Evolutionary conservation across 106 monocot species (phyloP).

Genomic region (Amphibolis antarctica): DNA sequence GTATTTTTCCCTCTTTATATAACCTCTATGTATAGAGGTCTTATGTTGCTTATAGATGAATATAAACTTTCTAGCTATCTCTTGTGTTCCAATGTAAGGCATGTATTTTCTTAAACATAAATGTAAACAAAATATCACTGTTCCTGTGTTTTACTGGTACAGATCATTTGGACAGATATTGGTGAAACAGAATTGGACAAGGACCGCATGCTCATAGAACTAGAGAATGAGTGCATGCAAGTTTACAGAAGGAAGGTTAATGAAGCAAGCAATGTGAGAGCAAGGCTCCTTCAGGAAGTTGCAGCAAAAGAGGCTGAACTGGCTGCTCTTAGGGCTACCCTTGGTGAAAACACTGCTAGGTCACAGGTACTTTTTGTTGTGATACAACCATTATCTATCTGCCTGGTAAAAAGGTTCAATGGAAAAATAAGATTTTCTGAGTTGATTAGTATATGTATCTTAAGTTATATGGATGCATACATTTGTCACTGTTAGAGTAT

Average conservation of each 20-base stretch:
- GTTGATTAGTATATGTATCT: too few species aligned
- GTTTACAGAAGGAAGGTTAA: constrained; percentile 74
- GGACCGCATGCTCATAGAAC: constrained; percentile 41
- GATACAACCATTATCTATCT: too few species aligned
- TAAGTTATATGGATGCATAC: too few species aligned
- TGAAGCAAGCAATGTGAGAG: constrained; percentile 40
- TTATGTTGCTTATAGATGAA: too few species aligned
- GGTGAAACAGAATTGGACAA: constrained; percentile 69
- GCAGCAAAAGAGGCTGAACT: constrained; percentile 82
- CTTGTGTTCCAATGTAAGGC: background rate
- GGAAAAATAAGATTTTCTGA: too few species aligned
- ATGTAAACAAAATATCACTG: background rate
- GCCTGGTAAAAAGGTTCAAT: too few species aligned
- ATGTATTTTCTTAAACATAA: background rate
- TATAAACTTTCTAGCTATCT: too few species aligned
- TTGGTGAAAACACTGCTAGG: constrained; percentile 48
- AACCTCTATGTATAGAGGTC: too few species aligned
- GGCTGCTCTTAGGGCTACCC: constrained; percentile 45
- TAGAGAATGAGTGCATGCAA: constrained; percentile 71
- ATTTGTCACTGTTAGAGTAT: too few species aligned
- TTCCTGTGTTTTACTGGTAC: constrained; percentile 6
- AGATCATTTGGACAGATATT: constrained; percentile 78
- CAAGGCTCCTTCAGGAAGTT: constrained; percentile 46
- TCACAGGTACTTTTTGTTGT: constrained; percentile 30
- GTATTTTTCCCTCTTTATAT: too few species aligned